phyloP scores from a whole-genome alignment of 306 rosid genomes.

The Ammopiptanthus mongolicus region DNA sequence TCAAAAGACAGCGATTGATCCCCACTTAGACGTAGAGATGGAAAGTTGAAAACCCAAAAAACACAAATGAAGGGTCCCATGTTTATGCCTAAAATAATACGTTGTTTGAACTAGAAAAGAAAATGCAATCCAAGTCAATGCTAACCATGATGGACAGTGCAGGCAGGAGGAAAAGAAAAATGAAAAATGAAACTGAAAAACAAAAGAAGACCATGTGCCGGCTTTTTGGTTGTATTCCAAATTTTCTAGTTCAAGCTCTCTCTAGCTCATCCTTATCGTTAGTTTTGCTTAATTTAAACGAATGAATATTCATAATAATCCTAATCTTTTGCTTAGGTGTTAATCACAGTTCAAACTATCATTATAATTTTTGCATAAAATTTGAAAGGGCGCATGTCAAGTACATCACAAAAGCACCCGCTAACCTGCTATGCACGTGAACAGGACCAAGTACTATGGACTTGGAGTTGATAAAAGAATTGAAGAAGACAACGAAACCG shows the following conservation, averaged over 20 bases:
- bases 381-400: neutral
- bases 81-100: constrained; percentile 27
- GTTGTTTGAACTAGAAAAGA: constrained; percentile 34
- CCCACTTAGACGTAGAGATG: neutral
- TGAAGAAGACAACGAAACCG: constrained; percentile 22
- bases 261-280: constrained; percentile 5
- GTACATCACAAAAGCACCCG: neutral
- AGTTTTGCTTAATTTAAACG: constrained; percentile 5
- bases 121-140: constrained; percentile 51
- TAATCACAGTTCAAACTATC: neutral
- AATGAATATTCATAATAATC: neutral
- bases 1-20: constrained; percentile 19
- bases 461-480: neutral
- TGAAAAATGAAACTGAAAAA: neutral
- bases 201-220: constrained; percentile 33
- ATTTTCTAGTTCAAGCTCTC: neutral
- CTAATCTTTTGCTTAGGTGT: neutral
- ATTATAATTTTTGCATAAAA: neutral
- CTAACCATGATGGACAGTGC: constrained; percentile 35
- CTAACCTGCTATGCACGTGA: neutral
- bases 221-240: constrained; percentile 32
- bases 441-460: constrained; percentile 14
- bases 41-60: neutral
- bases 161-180: neutral
- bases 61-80: constrained; percentile 24